These are phyloP conservation scores for Penicillium brevicompactum DNA, from an alignment of 2,329 filamentous ascomycete species.

Conservation along the genomic window DNA sequence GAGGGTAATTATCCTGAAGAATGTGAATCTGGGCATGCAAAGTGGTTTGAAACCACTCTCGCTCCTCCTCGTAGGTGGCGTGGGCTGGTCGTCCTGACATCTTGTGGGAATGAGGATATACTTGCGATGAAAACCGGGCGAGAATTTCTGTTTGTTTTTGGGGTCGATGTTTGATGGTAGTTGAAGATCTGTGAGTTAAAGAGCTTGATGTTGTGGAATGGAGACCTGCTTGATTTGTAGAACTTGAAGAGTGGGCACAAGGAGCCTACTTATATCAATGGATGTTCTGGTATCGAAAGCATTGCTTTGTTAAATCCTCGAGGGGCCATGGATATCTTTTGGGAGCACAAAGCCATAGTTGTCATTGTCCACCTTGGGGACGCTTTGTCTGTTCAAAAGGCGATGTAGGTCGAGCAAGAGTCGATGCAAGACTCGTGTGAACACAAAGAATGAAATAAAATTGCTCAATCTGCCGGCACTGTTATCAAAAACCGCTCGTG, in stretches of 20 bases:
- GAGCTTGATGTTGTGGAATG: too few relatives aligned
- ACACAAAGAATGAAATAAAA: too few relatives aligned
- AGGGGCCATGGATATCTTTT: background rate
- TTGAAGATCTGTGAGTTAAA: background rate
- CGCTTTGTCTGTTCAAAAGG: background rate
- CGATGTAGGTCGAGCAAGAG: background rate
- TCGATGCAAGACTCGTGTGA: background rate
- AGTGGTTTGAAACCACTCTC: background rate
- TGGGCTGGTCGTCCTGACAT: background rate
- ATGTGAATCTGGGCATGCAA: conserved; percentile 7
- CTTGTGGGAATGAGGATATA: background rate
- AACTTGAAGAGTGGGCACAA: background rate
- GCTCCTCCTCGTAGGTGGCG: conserved; percentile 5
- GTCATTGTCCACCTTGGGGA: background rate
- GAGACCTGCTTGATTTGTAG: too few relatives aligned
- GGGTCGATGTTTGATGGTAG: too few relatives aligned
- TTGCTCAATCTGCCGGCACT: too few relatives aligned
- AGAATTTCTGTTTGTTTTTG: background rate
- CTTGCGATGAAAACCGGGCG: background rate
- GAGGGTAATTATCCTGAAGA: background rate
- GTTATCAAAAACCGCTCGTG: too few relatives aligned
- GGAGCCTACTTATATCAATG: background rate
- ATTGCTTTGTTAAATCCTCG: background rate
- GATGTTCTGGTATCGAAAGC: background rate
- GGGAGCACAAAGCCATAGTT: background rate